Base-by-base conservation (phyloP, 257 asterid genomes). In the Fraxinus excelsior region DNA sequence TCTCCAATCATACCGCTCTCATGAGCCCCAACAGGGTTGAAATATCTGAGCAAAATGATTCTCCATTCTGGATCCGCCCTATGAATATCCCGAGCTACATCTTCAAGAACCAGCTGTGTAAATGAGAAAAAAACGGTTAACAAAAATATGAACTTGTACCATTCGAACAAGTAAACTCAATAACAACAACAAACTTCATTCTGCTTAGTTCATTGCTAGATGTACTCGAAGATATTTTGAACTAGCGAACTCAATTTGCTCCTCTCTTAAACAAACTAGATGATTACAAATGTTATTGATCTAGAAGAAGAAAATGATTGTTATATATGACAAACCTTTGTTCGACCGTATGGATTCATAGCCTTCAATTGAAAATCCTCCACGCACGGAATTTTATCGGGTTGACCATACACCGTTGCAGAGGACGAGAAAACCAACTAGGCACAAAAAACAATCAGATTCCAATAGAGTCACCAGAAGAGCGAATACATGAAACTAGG, bases 361-460 rank as follows among this genome's bases (percentile, higher is more conserved):
- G 97, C 99, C 88, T 86, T 90, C 88, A 91, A 86, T 25, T 89
- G 88, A 32, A 79, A 89, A 82, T 95, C 92, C 86, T 95, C 99
- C 14, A 86, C 84, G 74, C 99, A 95, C 6, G 99, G 99, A 73
- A 93, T 83, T 78, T 87, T 83, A 21, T 89, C 93, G 3, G 99
- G 99, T 80, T 95, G 99, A 35, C 99, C 99, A 79, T 95, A 95
- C 26, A 95, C 99, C 5, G 99, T 95, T 0, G 99, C 98, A 32
- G 99, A 95, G 9, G 99, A 95, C 25, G 98, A 95, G 86, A 95
- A 95, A 72, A 95, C 98, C 93, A 95, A 80, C 99, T 95, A 76
- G 74, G 81, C 10, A 77, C 42, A 12, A 82, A 40, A 75, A 66
- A 79, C 38, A 83, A n/a, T 23, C 72, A 46, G 13, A 80, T 67